Evolutionary conservation across 768 basidiomycete genomes (phyloP), one percentile per base, ranked within the genome.

Genomic region (Tulasnella sp.): DNA sequence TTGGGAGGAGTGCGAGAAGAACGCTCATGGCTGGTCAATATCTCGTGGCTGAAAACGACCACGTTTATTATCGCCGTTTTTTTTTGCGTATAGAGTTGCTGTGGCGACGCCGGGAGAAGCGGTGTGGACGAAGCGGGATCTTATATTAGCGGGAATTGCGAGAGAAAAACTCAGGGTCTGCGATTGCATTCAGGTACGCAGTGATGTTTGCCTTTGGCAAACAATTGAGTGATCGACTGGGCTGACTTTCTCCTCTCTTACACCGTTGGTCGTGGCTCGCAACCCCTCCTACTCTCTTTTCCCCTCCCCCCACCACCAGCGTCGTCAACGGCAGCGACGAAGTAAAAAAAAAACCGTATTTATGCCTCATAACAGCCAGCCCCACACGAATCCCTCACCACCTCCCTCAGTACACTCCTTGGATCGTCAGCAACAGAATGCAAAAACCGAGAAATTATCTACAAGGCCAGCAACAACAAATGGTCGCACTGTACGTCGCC

Each of bases 1-100:
- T 73, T 0, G 88, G 89, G 9, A 91, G 74, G 66, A 75, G 84
- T 86, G 38, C 10, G 34, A 5, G 34, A 7, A 38, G 7, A 15
- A 15, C 34, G 34, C 15, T 15, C 34, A 38, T 38, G 7, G 5
- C 15, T 15, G 34, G n/a, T n/a, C n/a, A n/a, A n/a, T n/a, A n/a
- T n/a, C n/a, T n/a, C n/a, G n/a, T n/a, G n/a, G n/a, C n/a, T n/a
- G n/a, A n/a, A n/a, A n/a, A n/a, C n/a, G n/a, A n/a, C n/a, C n/a
- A n/a, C n/a, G n/a, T n/a, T n/a, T n/a, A n/a, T n/a, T n/a, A n/a
- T n/a, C n/a, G n/a, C n/a, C n/a, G n/a, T n/a, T n/a, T n/a, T n/a
- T n/a, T n/a, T n/a, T n/a, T n/a, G n/a, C n/a, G n/a, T n/a, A n/a
- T n/a, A n/a, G n/a, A 15, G 34, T 38, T 38, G 15, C 34, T 38